phyloP scores from a whole-genome alignment of 2,329 filamentous ascomycete species.

The Fusarium miscanthi region DNA sequence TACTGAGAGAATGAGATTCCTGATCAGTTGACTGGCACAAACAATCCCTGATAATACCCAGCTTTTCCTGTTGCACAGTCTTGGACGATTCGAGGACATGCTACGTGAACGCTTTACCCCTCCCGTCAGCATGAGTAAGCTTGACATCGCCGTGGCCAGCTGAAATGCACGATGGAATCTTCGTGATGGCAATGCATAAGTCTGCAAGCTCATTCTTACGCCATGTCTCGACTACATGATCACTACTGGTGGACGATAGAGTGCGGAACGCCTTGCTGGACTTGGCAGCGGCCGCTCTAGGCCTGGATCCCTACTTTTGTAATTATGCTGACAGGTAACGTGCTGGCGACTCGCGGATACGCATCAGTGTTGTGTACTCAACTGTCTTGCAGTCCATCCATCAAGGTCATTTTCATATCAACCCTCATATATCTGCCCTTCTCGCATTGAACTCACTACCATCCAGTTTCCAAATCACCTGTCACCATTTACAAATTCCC shows the following conservation, averaged over 20 bases:
- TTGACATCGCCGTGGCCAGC: neutral
- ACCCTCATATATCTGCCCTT: neutral
- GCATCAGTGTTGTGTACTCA: too few species aligned
- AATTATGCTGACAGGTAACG: neutral
- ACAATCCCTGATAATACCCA: neutral
- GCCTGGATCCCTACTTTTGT: fast-evolving
- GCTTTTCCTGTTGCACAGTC: fast-evolving
- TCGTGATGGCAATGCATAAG: neutral
- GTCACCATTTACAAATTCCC: fast-evolving
- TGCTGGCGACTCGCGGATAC: fast-evolving
- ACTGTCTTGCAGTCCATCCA: neutral
- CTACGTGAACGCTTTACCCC: fast-evolving
- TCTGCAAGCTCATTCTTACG: neutral
- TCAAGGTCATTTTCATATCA: neutral
- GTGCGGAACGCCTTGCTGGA: neutral
- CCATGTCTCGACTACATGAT: neutral
- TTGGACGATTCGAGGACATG: neutral
- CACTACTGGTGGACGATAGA: neutral
- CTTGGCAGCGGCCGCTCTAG: neutral
- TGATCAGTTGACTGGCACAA: fast-evolving
- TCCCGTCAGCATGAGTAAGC: neutral
- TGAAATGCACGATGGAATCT: neutral
- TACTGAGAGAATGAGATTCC: neutral
- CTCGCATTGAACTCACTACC: neutral
- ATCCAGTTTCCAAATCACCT: fast-evolving